Evolutionary conservation across 2,329 filamentous ascomycete genomes (phyloP).

Genomic region (Clarireedia homoeocarpa): DNA sequence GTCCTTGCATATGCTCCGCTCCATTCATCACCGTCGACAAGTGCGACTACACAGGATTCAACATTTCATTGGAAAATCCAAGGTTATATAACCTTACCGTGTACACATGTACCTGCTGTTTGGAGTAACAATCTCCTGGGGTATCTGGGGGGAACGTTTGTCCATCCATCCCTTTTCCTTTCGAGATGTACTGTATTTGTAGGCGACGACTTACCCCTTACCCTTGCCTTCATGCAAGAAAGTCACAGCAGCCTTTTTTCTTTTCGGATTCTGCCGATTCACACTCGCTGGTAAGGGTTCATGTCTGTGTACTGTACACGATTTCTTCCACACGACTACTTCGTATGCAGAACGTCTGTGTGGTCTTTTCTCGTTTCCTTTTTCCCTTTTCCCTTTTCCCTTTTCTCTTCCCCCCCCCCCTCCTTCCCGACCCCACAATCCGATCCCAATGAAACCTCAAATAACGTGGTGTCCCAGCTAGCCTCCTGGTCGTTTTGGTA

Average conservation of each 20-base stretch:
- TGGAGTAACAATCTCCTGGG: neutral
- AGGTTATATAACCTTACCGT: neutral
- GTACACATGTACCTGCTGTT: neutral
- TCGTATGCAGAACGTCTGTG: neutral
- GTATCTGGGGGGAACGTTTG: too few species aligned
- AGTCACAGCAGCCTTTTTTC: too few species aligned
- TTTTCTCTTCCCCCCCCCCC: neutral
- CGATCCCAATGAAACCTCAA: neutral
- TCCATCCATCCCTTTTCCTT: too few species aligned
- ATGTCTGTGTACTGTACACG: too few species aligned
- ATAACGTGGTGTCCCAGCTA: slow-evolving; percentile 4
- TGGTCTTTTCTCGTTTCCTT: neutral
- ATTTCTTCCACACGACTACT: too few species aligned
- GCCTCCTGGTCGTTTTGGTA: neutral
- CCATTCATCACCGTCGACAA: neutral
- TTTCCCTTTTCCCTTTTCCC: neutral
- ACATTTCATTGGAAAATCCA: neutral
- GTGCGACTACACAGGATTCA: neutral
- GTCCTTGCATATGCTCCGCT: neutral
- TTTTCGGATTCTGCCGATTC: too few species aligned
- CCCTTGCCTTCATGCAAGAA: too few species aligned
- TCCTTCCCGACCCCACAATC: slow-evolving; percentile 1
- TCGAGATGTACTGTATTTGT: too few species aligned
- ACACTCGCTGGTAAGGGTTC: too few species aligned
- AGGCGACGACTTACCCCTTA: too few species aligned